Evolutionary conservation across 495 filamentous ascomycete species (phyloP).

Genomic region (Podospora conica): DNA sequence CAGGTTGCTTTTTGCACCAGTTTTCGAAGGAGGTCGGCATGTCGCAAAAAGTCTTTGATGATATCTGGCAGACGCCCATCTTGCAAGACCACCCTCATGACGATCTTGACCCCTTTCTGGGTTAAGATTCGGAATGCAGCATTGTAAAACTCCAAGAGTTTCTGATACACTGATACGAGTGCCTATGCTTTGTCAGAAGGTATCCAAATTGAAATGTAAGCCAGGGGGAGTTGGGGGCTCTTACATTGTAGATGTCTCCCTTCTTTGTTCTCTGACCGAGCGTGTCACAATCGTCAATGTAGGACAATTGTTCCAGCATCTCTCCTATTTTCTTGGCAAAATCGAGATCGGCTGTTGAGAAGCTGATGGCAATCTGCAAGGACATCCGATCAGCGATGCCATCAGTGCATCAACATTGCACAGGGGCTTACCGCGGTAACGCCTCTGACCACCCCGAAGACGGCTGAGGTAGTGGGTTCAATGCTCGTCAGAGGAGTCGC

Average conservation of each 20-base stretch:
- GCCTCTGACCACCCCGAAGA: too few relatives aligned
- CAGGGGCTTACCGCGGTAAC: too few relatives aligned
- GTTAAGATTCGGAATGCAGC: neutral
- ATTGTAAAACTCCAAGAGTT: neutral
- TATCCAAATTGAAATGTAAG: neutral
- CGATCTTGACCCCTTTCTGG: neutral
- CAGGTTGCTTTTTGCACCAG: constrained; percentile 18
- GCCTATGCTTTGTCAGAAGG: constrained; percentile 5
- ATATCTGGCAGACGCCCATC: constrained; percentile 16
- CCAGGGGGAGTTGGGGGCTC: neutral
- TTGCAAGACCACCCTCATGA: constrained; percentile 10
- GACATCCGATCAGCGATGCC: too few relatives aligned
- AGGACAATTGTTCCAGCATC: constrained; percentile 20
- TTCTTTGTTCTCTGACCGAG: constrained; percentile 22
- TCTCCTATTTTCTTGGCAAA: constrained; percentile 14
- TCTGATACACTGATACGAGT: constrained; percentile 19
- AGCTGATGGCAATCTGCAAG: constrained; percentile 18
- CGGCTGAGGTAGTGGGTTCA: too few relatives aligned
- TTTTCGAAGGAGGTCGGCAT: constrained; percentile 13
- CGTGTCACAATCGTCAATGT: constrained; percentile 25
- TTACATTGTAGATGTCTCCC: constrained; percentile 18
- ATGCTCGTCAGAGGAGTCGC: too few relatives aligned
- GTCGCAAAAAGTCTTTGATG: constrained; percentile 16
- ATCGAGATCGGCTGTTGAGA: constrained; percentile 9
- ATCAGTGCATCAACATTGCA: too few relatives aligned